Evolutionary conservation across 2,329 filamentous ascomycete species (phyloP).

Genomic region (Plenodomus tracheiphilus): DNA sequence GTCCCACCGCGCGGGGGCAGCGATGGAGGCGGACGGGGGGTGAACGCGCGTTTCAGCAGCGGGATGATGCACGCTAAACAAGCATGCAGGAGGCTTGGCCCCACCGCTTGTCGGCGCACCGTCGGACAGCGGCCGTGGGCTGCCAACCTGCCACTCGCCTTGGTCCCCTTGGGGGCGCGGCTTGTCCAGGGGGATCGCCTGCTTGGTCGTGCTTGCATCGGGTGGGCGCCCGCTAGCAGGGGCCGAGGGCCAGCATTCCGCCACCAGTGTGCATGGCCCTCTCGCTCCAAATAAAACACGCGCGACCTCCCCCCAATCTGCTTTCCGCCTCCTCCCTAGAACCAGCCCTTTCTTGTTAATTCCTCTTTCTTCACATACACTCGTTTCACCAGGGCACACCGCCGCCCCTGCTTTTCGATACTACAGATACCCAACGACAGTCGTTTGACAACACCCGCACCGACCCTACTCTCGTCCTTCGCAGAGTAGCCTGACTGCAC

Average conservation of each 20-base stretch:
- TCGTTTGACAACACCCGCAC: too few species aligned
- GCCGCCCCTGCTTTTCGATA: too few species aligned
- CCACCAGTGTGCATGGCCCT: neutral
- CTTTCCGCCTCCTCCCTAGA: constrained; percentile 3
- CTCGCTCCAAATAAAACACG: neutral
- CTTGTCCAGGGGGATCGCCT: constrained; percentile 12
- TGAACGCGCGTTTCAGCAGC: constrained; percentile 14
- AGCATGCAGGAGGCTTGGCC: constrained; percentile 14
- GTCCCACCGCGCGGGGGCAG: neutral
- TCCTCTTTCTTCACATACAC: neutral
- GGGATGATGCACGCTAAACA: constrained; percentile 6
- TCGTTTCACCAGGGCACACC: too few species aligned
- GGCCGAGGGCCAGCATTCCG: neutral
- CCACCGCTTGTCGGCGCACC: constrained; percentile 4
- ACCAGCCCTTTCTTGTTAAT: constrained; percentile 1
- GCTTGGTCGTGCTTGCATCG: constrained; percentile 1
- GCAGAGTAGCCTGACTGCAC: too few species aligned
- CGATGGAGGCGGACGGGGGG: constrained; percentile 8
- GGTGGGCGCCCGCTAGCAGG: neutral
- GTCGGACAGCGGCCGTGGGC: constrained; percentile 1
- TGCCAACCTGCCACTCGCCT: too few species aligned
- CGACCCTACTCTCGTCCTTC: too few species aligned
- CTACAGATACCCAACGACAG: too few species aligned
- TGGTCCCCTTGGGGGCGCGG: constrained; percentile 7
- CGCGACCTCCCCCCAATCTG: neutral